Base-by-base conservation (phyloP, 2,329 filamentous ascomycete genomes). In the Colletotrichum magnum region DNA sequence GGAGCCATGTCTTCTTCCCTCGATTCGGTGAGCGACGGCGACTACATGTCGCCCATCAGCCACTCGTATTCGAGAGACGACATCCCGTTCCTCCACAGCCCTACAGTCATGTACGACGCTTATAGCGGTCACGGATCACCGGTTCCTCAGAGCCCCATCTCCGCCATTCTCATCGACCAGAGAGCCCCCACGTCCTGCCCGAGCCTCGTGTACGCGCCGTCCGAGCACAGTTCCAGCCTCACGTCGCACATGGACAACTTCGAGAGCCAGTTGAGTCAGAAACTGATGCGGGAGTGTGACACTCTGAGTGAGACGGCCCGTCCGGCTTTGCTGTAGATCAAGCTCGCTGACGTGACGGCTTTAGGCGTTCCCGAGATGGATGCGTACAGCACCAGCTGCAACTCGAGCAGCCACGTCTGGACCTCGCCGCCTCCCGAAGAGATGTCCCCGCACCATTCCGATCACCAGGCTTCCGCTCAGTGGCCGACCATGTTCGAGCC, bases 41-140 rank as follows among this genome's bases (percentile, higher is more conserved):
- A 90, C 74, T 91, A 90, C 74, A 79, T 89, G 74, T 91, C 89
- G 4, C 88, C 89, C 9, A 82, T 90, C 72, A 85, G 84, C 76
- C 88, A 89, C 70, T 80, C 79, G 71, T 89, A 81, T 85, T 85
- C 70, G 79, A 87, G 84, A 71, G 85, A 88, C 43, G 86, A 88
- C 47, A 76, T 86, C 12, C 79, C 82, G 4, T 87, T 83, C 72
- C 78, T 87, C 64, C 82, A 85, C 73, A 88, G 85, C 75, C 85
- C 86, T 9, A 80, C 81, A 9, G 81, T 84, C 48, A 83, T 89
- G 73, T 91, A 90, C 75, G 88, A 90, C 66, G 85, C 80, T 74
- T 90, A 86, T 73, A 81, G 84, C 4, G 80, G 80, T 63, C 86
- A 88, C 65, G 84, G 79, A 73, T 89, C 88, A 3, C 83, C 85